Evolutionary conservation across 805 yeast genomes (phyloP).

Genomic region (Jamesozyma rosinii): DNA sequence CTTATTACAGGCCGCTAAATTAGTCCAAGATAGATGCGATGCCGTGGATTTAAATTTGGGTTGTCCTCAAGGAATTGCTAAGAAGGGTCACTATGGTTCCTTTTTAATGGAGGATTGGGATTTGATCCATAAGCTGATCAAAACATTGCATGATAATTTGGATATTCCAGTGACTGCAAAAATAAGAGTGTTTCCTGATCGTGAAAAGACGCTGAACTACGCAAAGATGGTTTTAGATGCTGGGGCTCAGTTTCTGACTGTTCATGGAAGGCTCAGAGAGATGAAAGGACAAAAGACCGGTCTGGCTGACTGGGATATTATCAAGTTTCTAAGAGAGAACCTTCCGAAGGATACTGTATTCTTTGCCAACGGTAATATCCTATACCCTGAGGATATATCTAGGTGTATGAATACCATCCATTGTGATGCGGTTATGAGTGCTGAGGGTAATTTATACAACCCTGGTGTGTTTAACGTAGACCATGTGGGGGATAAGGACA

Average conservation of each 20-base stretch:
- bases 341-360: conserved; percentile 74
- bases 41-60: conserved; percentile 95
- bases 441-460: conserved; percentile 88
- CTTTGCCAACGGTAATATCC: conserved; percentile 89
- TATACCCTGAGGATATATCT: conserved; percentile 75
- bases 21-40: conserved; percentile 77
- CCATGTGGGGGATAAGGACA: conserved; percentile 41
- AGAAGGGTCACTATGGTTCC: conserved; percentile 89
- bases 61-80: conserved; percentile 97
- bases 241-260: conserved; percentile 91
- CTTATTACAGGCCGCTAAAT: conserved; percentile 68
- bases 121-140: conserved; percentile 60
- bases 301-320: conserved; percentile 82
- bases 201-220: conserved; percentile 73
- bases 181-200: conserved; percentile 79
- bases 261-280: conserved; percentile 93
- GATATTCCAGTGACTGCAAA: conserved; percentile 91
- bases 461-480: conserved; percentile 69
- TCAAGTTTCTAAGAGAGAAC: conserved; percentile 67
- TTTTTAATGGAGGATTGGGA: conserved; percentile 97
- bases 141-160: conserved; percentile 62
- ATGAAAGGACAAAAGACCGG: conserved; percentile 98
- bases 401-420: conserved; percentile 54
- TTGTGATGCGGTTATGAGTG: conserved; percentile 94
- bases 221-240: conserved; percentile 84